These are phyloP conservation scores for Porogramme epimiltina DNA, from an alignment of 1,284 basidiomycete genomes.

Conservation along the genomic window DNA sequence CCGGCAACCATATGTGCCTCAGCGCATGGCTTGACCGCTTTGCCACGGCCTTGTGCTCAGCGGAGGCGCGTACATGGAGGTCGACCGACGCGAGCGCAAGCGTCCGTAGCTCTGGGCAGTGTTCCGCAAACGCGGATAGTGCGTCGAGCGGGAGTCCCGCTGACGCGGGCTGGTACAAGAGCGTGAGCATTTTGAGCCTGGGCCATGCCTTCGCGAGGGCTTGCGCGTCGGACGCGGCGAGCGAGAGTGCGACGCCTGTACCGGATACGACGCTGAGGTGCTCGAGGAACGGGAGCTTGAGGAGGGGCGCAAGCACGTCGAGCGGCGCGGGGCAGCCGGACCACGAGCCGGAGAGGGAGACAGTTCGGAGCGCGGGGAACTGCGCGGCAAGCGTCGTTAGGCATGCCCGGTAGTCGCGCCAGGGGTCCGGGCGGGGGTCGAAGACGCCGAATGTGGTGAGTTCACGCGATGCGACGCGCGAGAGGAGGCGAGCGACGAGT, in stretches of 20 bases:
- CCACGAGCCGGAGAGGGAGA: slow-evolving; percentile 14
- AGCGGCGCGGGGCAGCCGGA: slow-evolving; percentile 9
- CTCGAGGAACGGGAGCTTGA: slow-evolving; percentile 11
- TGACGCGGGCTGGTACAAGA: slow-evolving; percentile 10
- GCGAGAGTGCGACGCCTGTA: slow-evolving; percentile 9
- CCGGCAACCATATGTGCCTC: slow-evolving; percentile 8
- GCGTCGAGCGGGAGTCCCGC: slow-evolving; percentile 9
- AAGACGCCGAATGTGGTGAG: slow-evolving; percentile 11
- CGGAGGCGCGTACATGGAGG: background rate
- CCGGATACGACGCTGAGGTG: slow-evolving; percentile 9
- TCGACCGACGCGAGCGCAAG: slow-evolving; percentile 15
- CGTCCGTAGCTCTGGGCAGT: slow-evolving; percentile 10
- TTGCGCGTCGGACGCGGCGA: slow-evolving; percentile 1
- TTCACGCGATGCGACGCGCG: slow-evolving; percentile 7
- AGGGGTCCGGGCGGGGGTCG: slow-evolving; percentile 9
- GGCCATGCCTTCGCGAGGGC: slow-evolving; percentile 13
- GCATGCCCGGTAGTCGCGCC: slow-evolving; percentile 9
- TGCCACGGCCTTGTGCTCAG: background rate
- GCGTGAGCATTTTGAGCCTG: slow-evolving; percentile 4
- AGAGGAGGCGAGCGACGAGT: slow-evolving; percentile 11
- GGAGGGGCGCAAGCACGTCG: slow-evolving; percentile 9
- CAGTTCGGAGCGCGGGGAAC: slow-evolving; percentile 8
- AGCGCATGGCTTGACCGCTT: slow-evolving; percentile 2
- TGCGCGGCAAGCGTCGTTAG: slow-evolving; percentile 5
- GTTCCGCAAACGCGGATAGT: slow-evolving; percentile 7